Evolutionary conservation across 768 basidiomycete species (phyloP), one percentile per base, ranked within the genome.

Genomic region (Tulasnella sp.): DNA sequence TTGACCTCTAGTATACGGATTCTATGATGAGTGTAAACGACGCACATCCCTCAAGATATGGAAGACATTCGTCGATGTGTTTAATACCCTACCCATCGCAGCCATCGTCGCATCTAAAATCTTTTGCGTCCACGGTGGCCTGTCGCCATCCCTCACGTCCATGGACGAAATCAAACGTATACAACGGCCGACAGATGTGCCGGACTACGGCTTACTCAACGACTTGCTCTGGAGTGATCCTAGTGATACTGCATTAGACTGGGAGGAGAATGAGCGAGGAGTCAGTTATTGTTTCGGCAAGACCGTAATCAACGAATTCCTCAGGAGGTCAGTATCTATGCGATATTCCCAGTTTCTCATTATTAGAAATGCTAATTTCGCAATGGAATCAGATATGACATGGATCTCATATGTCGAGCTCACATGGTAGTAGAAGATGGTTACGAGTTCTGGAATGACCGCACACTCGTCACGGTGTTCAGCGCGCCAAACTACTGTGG

Each of bases 401-500:
- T 99, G 87, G 94, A 99, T 73, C 78, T 99, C 63, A 98, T 99
- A 73, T 98, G 96, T 75, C 85, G 96, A 51, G 96, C 96, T 51
- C 96, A 99, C 73, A 98, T 98, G 96, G 96, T 99, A 46, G 96
- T 99, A 63, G 96, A 99, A 70, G 91, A 93, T 68, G 94, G 94
- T 7, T 97, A 98, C 68, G 96, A 99, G 75, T 99, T 99, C 69
- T 99, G 96, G 90, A 97, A 98, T 66, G 96, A 99, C 67, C 81
- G 96, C 65, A 97, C 96, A 49, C 73, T 99, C 65, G 96, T 99
- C 54, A 99, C 96, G 0, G 92, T 99, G 57, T 99, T 99, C 73
- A 94, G 92, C 66, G 96, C 96, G 49, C 96, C 96, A 21, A 96
- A 96, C 67, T 92, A 92, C 66, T 92, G 91, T 68, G 91, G 90